phyloP scores from a whole-genome alignment of 805 yeast genomes.

The Sungouiozyma ichnusensis region DNA sequence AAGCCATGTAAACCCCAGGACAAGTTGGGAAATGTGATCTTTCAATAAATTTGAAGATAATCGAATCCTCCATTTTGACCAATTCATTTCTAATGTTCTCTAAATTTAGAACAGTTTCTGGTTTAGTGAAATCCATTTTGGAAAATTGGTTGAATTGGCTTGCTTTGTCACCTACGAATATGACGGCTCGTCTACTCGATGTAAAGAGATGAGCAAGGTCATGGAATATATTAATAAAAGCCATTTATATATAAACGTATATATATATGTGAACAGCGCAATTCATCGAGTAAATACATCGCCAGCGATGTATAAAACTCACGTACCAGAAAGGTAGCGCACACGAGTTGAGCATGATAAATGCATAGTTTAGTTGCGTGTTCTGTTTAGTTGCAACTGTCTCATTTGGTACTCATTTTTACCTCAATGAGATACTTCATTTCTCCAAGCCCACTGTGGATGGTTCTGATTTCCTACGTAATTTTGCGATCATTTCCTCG shows the following conservation, averaged over 20 bases:
- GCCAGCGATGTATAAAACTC: too few species aligned
- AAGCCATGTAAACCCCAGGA: slow-evolving; percentile 56
- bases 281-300: too few species aligned
- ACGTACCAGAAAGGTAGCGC: too few species aligned
- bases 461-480: slow-evolving; percentile 7
- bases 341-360: too few species aligned
- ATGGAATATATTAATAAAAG: neutral
- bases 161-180: too few species aligned
- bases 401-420: too few species aligned
- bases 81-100: slow-evolving; percentile 75
- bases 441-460: neutral
- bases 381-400: too few species aligned
- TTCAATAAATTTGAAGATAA: slow-evolving; percentile 85
- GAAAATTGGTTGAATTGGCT: neutral
- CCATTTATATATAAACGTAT: neutral
- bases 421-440: too few species aligned
- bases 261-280: neutral
- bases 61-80: slow-evolving; percentile 92
- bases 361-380: too few species aligned
- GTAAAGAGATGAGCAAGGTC: too few species aligned
- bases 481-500: slow-evolving; percentile 62
- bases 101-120: slow-evolving; percentile 71
- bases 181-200: too few species aligned
- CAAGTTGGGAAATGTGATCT: slow-evolving; percentile 78
- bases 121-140: slow-evolving; percentile 72